Percentiles rank a stretch among this genome's conserved stretches.
These are phyloP conservation scores for Hericium alpestre DNA, from an alignment of 768 basidiomycete genomes.

Conservation along the genomic window DNA sequence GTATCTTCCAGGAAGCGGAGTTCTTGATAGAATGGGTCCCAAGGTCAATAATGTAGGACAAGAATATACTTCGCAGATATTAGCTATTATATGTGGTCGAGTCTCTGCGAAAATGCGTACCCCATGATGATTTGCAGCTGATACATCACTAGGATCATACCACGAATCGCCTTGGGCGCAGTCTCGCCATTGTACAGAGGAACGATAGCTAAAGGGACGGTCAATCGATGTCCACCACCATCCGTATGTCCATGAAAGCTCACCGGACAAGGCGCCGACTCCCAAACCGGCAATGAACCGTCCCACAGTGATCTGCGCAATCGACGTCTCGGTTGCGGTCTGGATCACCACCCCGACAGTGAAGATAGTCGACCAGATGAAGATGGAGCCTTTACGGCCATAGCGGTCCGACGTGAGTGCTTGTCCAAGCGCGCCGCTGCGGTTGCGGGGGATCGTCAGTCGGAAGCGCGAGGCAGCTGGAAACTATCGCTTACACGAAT, in stretches of 20 bases:
- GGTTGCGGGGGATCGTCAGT: constrained; percentile 17
- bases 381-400: constrained; percentile 63
- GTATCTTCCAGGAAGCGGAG: constrained; percentile 64
- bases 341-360: constrained; percentile 61
- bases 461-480: neutral
- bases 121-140: constrained; percentile 70
- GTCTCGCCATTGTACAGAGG: constrained; percentile 69
- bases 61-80: constrained; percentile 40
- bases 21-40: constrained; percentile 45
- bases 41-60: constrained; percentile 63
- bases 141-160: constrained; percentile 61
- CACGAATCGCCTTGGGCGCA: constrained; percentile 64
- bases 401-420: constrained; percentile 67
- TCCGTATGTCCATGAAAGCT: constrained; percentile 1
- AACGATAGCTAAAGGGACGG: constrained; percentile 13
- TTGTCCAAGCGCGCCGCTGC: constrained; percentile 47
- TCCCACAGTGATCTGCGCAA: constrained; percentile 63
- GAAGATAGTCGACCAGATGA: constrained; percentile 69
- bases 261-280: constrained; percentile 64
- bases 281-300: constrained; percentile 69
- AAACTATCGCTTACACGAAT: constrained; percentile 9
- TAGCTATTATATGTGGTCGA: neutral
- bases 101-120: constrained; percentile 23
- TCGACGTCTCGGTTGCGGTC: constrained; percentile 48
- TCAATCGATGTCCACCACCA: neutral